Evolutionary conservation across 2,329 filamentous ascomycete genomes (phyloP), one percentile per base, ranked within the genome.

Genomic region (Phialocephala sp.): DNA sequence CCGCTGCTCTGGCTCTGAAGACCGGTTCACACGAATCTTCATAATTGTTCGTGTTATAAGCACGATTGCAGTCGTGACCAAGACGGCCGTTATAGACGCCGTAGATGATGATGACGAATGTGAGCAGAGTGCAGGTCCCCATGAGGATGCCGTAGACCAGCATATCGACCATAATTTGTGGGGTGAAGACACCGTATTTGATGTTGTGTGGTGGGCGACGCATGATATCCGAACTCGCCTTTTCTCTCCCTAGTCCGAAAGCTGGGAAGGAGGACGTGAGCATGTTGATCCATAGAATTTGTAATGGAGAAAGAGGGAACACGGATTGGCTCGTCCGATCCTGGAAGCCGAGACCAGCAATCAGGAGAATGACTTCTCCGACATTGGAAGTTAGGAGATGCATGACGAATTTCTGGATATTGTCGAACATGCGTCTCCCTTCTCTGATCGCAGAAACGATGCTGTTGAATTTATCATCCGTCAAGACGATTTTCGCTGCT

Each of bases 261-360:
- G 86, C 86, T 2, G 85, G 85, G 68, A 87, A 80, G 0, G 84
- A 85, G 54, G 80, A 86, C 0, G 86, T 88, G 62, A 87, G 79
- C 85, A 88, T 88, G 72, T 87, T 88, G 72, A 88, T 85, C 86
- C 85, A 88, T 32, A 88, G 80, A 68, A 88, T 86, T 68, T 88
- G 83, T 11, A 88, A 80, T 3, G 85, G 85, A 8, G 84, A 81
- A 8, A 88, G 79, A 0, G 85, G 85, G 72, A 87, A 88, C 4
- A 88, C 85, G 4, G 84, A 87, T 39, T 85, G 76, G 1, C 78
- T 76, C 15, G 78, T 79, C 5, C 58, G 59, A 69, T 88, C 85
- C 73, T 87, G 85, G 78, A 88, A 87, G 0, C 80, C 84, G 11
- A 88, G 80, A 64, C 85, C 86, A 35, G 86, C 82, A 58, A 88